Evolutionary conservation across 768 basidiomycete genomes (phyloP).

Genomic region (Solioccasus polychromus): DNA sequence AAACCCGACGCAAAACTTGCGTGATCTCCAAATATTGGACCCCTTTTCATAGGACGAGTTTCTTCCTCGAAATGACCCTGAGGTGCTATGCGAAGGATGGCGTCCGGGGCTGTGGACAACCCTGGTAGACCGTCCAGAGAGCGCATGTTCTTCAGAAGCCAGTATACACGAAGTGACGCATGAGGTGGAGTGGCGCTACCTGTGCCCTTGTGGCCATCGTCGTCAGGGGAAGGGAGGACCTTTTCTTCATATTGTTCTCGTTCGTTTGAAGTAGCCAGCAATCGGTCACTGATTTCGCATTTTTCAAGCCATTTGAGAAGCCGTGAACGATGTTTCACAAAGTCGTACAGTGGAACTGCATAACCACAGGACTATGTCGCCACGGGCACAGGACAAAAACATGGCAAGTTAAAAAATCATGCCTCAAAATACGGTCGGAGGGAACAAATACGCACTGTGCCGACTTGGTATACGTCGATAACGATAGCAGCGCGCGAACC

Average conservation of each 20-base stretch:
- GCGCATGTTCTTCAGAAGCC: background rate
- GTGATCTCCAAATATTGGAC: no score
- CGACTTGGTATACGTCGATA: conserved; percentile 56
- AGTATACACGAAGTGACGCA: conserved; percentile 7
- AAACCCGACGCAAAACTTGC: conserved; percentile 18
- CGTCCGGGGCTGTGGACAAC: background rate
- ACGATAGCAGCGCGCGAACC: conserved; percentile 61
- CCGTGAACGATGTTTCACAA: conserved; percentile 51
- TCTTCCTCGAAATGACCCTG: background rate
- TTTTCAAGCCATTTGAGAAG: conserved; percentile 42
- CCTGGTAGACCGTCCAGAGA: background rate
- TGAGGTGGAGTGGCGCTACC: conserved; percentile 1
- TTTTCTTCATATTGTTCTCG: background rate
- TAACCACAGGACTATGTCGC: conserved; percentile 65
- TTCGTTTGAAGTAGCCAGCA: background rate
- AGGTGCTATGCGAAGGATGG: background rate
- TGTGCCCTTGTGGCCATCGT: conserved; percentile 4
- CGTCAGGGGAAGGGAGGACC: background rate
- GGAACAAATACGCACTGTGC: conserved; percentile 34
- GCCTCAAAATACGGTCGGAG: background rate
- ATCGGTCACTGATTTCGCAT: conserved; percentile 42
- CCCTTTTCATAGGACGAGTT: no score
- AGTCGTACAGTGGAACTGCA: conserved; percentile 59
- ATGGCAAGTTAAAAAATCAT: background rate
- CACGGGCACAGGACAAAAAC: background rate